phyloP scores from a whole-genome alignment of 169 alveolate species.

The Perkinsus chesapeaki region DNA sequence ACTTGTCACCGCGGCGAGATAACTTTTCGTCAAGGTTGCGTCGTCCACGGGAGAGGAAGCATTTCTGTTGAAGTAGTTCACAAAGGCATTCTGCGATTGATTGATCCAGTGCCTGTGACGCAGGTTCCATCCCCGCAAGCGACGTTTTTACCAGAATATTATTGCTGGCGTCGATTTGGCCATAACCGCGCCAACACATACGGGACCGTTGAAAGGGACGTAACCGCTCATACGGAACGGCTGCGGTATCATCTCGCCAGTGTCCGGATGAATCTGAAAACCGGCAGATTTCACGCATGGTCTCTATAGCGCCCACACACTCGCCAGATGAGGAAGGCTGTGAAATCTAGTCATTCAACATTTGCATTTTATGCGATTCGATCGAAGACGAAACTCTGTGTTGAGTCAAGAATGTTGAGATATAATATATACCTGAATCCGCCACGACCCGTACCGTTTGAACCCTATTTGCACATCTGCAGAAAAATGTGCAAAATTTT shows the following conservation, averaged over 20 bases:
- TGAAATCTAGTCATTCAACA: too few species aligned
- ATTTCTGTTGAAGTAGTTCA: not conserved
- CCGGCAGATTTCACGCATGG: too few species aligned
- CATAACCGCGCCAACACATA: not conserved
- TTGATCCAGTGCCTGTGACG: not conserved
- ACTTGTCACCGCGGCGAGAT: not conserved
- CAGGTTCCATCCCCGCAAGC: not conserved
- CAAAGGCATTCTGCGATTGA: not conserved
- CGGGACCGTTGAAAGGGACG: not conserved
- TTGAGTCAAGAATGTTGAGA: too few species aligned
- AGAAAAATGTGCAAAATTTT: too few species aligned
- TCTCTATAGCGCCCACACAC: too few species aligned
- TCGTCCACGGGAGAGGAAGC: not conserved
- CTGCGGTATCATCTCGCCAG: not conserved
- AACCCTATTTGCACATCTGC: too few species aligned
- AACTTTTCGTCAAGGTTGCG: not conserved
- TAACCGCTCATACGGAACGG: not conserved
- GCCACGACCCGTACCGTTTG: too few species aligned
- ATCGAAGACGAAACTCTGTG: too few species aligned
- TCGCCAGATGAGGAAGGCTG: too few species aligned
- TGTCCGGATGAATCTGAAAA: not conserved
- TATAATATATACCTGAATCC: too few species aligned
- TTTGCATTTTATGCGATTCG: too few species aligned
- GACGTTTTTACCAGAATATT: not conserved
- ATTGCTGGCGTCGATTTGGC: not conserved